Percentiles rank a stretch among this genome's conserved stretches.
phyloP scores from a whole-genome alignment of 2,329 filamentous ascomycete genomes.

The Keithomyces neogunnii region DNA sequence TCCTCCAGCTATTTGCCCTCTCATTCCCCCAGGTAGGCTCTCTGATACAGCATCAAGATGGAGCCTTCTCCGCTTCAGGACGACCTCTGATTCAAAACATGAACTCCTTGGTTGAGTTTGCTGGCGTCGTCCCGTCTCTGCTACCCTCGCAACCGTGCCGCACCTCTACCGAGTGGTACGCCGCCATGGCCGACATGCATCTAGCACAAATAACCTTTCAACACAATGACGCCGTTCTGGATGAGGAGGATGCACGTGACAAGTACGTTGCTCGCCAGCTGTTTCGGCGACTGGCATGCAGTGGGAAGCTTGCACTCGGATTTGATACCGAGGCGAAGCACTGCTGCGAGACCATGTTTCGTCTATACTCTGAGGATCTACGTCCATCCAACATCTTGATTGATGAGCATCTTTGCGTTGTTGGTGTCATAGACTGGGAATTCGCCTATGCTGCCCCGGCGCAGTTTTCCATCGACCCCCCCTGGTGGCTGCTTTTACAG shows the following conservation, averaged over 20 bases:
- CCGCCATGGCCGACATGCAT: slow-evolving; percentile 25
- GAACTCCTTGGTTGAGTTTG: slow-evolving; percentile 22
- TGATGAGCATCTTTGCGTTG: slow-evolving; percentile 16
- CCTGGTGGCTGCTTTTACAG: slow-evolving; percentile 30
- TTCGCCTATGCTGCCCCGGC: slow-evolving; percentile 24
- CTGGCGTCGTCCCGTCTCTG: slow-evolving; percentile 9
- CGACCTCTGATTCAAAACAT: slow-evolving; percentile 30
- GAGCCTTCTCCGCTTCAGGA: slow-evolving; percentile 17
- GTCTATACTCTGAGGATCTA: slow-evolving; percentile 24
- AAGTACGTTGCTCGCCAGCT: slow-evolving; percentile 23
- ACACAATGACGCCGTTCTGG: slow-evolving; percentile 26
- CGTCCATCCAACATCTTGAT: slow-evolving; percentile 23
- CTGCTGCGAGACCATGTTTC: slow-evolving; percentile 23
- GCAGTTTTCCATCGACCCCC: slow-evolving; percentile 24
- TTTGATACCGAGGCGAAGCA: too few relatives aligned
- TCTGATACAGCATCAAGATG: slow-evolving; percentile 17
- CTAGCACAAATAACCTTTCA: slow-evolving; percentile 27
- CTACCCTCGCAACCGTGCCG: slow-evolving; percentile 17
- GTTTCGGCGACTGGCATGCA: slow-evolving; percentile 17
- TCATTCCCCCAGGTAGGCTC: slow-evolving; percentile 29
- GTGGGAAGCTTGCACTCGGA: not conserved
- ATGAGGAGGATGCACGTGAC: slow-evolving; percentile 18
- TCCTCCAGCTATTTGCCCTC: slow-evolving; percentile 29
- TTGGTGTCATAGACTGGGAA: slow-evolving; percentile 32
- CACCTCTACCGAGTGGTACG: slow-evolving; percentile 22